These are phyloP conservation scores for Prinsepia uniflora DNA, from an alignment of 306 rosid genomes.

Conservation along the genomic window DNA sequence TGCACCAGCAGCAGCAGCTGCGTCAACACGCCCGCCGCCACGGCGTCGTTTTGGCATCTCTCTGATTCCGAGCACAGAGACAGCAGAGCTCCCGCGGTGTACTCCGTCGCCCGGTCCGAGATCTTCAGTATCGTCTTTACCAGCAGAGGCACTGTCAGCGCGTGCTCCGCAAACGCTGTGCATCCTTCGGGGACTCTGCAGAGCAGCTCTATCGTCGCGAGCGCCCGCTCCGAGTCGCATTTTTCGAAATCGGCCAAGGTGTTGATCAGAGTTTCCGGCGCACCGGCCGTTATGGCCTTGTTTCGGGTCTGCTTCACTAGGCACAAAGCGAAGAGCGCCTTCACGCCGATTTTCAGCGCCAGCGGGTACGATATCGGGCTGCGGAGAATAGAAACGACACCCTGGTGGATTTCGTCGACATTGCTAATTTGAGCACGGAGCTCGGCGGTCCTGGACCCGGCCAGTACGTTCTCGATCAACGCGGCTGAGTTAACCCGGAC, in stretches of 20 bases:
- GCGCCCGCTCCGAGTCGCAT: constrained; percentile 75
- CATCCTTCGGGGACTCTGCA: constrained; percentile 62
- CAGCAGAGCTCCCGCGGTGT: constrained; percentile 78
- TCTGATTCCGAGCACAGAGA: constrained; percentile 78
- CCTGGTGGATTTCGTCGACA: constrained; percentile 63
- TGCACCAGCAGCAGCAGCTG: constrained; percentile 77
- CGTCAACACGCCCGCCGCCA: constrained; percentile 74
- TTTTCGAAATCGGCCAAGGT: constrained; percentile 72
- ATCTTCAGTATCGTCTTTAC: constrained; percentile 79
- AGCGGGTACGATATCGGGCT: constrained; percentile 53
- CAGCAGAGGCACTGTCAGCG: constrained; percentile 74
- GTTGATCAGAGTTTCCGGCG: constrained; percentile 59
- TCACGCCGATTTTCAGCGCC: constrained; percentile 66
- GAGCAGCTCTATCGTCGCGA: constrained; percentile 74
- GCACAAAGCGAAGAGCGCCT: constrained; percentile 71
- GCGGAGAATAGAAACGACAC: constrained; percentile 57
- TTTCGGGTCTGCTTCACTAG: constrained; percentile 69
- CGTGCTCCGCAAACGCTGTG: constrained; percentile 57
- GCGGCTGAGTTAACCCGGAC: constrained; percentile 79
- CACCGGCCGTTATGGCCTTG: constrained; percentile 69
- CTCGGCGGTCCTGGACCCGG: constrained; percentile 67
- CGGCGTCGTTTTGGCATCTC: constrained; percentile 57
- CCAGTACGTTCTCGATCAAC: constrained; percentile 53
- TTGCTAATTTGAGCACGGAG: constrained; percentile 52
- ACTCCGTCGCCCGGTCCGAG: constrained; percentile 86